Evolutionary conservation across 257 asterid genomes (phyloP).

Genomic region (Marsdenia floribunda): DNA sequence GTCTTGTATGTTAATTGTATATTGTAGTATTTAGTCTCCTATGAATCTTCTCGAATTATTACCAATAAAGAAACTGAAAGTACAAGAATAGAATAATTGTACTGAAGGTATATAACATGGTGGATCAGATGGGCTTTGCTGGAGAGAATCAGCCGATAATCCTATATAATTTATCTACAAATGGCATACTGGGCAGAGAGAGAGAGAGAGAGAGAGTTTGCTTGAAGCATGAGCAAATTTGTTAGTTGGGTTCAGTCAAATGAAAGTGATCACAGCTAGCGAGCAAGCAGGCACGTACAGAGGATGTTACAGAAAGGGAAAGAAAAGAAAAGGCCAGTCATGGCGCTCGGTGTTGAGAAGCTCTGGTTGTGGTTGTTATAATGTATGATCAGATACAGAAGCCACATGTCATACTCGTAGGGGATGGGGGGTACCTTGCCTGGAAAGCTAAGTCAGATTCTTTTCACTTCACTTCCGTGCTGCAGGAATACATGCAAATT

Average conservation of each 20-base stretch:
- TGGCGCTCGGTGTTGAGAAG: too few relatives aligned
- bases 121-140: not conserved
- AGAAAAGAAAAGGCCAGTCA: too few relatives aligned
- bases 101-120: not conserved
- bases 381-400: not conserved
- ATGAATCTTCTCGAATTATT: too few relatives aligned
- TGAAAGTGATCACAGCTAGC: not conserved
- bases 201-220: constrained; percentile 1
- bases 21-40: too few relatives aligned
- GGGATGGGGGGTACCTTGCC: not conserved
- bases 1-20: too few relatives aligned
- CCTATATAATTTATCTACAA: not conserved
- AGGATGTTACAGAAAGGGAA: too few relatives aligned
- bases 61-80: too few relatives aligned
- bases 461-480: too few relatives aligned
- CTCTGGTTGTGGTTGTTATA: too few relatives aligned
- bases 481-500: too few relatives aligned
- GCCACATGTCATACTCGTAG: not conserved
- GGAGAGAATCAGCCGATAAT: not conserved
- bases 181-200: not conserved
- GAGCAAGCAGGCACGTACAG: too few relatives aligned
- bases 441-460: not conserved
- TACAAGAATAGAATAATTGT: too few relatives aligned
- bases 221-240: constrained; percentile 21
- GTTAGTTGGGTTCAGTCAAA: not conserved